phyloP scores from a whole-genome alignment of 2,329 filamentous ascomycete species.

The Exophiala sideris region DNA sequence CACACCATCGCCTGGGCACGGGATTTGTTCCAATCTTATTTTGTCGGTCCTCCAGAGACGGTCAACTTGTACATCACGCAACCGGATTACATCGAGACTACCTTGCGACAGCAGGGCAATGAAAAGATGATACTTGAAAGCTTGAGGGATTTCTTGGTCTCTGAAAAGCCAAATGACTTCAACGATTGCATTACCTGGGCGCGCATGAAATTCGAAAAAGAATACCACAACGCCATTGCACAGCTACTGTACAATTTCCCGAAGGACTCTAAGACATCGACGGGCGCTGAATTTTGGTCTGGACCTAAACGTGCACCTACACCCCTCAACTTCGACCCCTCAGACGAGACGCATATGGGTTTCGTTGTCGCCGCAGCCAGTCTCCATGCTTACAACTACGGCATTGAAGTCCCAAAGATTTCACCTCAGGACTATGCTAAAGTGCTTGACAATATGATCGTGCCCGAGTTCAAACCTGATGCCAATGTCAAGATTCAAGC shows the following conservation, averaged over 20 bases:
- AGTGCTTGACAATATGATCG: constrained; percentile 86
- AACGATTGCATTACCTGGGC: constrained; percentile 98
- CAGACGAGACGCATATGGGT: constrained; percentile 79
- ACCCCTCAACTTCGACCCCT: constrained; percentile 79
- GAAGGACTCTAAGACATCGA: constrained; percentile 84
- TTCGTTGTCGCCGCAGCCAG: constrained; percentile 88
- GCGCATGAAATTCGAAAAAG: constrained; percentile 87
- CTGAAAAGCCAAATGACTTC: constrained; percentile 84
- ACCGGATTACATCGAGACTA: constrained; percentile 81
- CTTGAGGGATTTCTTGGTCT: constrained; percentile 83
- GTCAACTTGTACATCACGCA: constrained; percentile 92
- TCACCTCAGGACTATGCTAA: constrained; percentile 70
- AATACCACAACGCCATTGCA: constrained; percentile 95
- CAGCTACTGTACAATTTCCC: constrained; percentile 97
- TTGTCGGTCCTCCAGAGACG: constrained; percentile 88
- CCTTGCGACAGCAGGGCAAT: constrained; percentile 87
- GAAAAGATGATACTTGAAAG: constrained; percentile 92
- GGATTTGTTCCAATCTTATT: constrained; percentile 90
- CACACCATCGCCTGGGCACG: constrained; percentile 98
- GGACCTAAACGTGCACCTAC: constrained; percentile 96
- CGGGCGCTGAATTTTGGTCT: constrained; percentile 93
- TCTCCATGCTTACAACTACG: constrained; percentile 96
- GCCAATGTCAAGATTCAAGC: constrained; percentile 94
- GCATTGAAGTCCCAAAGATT: constrained; percentile 78
- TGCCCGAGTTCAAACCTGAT: constrained; percentile 90